Evolutionary conservation across 2,329 filamentous ascomycete species (phyloP).

Genomic region (Cordyceps fumosorosea): DNA sequence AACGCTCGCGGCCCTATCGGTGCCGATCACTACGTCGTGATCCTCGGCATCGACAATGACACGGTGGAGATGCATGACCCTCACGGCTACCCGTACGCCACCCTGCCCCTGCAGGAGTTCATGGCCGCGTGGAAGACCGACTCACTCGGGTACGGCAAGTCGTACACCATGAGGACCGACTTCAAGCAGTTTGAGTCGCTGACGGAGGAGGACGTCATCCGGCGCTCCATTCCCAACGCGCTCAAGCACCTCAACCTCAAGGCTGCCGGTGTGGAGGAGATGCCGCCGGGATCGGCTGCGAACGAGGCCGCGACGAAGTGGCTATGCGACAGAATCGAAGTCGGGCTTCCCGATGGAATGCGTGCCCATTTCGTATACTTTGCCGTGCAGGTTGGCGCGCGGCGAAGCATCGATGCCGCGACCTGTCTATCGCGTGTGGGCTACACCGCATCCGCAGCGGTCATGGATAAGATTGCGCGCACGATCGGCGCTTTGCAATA

Average conservation of each 20-base stretch:
- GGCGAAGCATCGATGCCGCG: slow-evolving; percentile 15
- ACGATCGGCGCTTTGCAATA: slow-evolving; percentile 16
- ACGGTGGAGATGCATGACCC: slow-evolving; percentile 16
- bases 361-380: slow-evolving; percentile 14
- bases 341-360: not conserved
- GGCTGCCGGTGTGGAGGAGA: slow-evolving; percentile 1
- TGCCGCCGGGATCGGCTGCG: slow-evolving; percentile 15
- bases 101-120: slow-evolving; percentile 15
- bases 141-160: slow-evolving; percentile 15
- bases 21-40: slow-evolving; percentile 18
- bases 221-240: slow-evolving; percentile 12
- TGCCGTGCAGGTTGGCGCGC: slow-evolving; percentile 15
- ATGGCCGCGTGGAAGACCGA: slow-evolving; percentile 16
- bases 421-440: slow-evolving; percentile 15
- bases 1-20: slow-evolving; percentile 14
- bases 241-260: slow-evolving; percentile 11
- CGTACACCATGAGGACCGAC: slow-evolving; percentile 16
- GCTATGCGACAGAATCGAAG: slow-evolving; percentile 14
- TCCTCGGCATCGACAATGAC: slow-evolving; percentile 9
- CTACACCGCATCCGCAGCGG: slow-evolving; percentile 1
- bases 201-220: slow-evolving; percentile 16
- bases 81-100: slow-evolving; percentile 15
- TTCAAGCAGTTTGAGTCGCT: slow-evolving; percentile 12
- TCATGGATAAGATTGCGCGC: slow-evolving; percentile 14
- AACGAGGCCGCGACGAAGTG: slow-evolving; percentile 13